These are phyloP conservation scores for Aspergillus flavus DNA, from an alignment of 2,329 filamentous ascomycete species.

Conservation along the genomic window DNA sequence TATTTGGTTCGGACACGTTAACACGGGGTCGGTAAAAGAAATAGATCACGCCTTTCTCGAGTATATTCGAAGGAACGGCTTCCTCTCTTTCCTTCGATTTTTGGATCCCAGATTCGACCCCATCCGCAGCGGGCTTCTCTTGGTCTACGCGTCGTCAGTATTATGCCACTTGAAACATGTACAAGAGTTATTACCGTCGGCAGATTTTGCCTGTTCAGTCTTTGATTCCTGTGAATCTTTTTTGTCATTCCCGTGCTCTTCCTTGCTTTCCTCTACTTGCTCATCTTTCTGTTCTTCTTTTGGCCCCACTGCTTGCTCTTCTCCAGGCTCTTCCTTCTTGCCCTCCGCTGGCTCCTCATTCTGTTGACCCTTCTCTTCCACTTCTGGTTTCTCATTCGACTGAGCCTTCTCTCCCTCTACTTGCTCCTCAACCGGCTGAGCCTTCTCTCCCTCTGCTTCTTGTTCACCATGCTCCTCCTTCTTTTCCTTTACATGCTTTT, in stretches of 20 bases:
- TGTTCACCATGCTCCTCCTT: neutral
- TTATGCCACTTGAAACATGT: neutral
- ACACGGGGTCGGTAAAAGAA: constrained; percentile 86
- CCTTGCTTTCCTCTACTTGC: neutral
- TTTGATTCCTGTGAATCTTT: neutral
- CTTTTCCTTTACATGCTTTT: constrained; percentile 12
- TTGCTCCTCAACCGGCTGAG: neutral
- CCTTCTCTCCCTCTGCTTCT: constrained; percentile 8
- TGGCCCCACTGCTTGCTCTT: constrained; percentile 9
- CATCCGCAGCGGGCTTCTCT: constrained; percentile 17
- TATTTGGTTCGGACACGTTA: constrained; percentile 68
- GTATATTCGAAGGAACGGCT: constrained; percentile 61
- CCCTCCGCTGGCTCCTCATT: constrained; percentile 5
- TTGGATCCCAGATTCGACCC: constrained; percentile 47
- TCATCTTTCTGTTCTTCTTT: constrained; percentile 13
- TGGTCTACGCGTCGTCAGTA: constrained; percentile 10
- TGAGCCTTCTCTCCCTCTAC: constrained; percentile 20
- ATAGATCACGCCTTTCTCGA: constrained; percentile 89
- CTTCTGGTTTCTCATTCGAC: constrained; percentile 2
- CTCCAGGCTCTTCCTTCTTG: neutral
- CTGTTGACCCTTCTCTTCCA: constrained; percentile 15
- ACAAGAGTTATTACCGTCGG: neutral
- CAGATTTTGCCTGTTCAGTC: constrained; percentile 7
- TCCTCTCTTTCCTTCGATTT: constrained; percentile 55
- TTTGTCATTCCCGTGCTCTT: constrained; percentile 15